phyloP scores from a whole-genome alignment of 2,329 filamentous ascomycete genomes.

The Onygena corvina region DNA sequence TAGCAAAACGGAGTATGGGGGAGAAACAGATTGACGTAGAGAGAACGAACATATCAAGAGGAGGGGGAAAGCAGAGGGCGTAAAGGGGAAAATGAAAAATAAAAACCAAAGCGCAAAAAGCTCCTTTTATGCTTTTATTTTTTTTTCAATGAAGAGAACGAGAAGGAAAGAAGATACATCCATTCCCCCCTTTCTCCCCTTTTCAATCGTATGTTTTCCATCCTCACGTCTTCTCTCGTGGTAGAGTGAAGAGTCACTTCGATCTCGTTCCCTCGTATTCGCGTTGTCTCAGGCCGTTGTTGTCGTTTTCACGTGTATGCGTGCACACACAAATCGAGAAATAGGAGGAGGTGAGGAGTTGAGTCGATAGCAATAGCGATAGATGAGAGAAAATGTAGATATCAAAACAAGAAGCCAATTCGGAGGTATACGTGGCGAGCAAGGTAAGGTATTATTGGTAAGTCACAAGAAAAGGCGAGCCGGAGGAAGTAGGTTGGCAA shows the following conservation, averaged over 20 bases:
- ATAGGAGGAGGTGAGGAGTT: background rate
- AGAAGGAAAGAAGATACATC: background rate
- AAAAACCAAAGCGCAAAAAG: background rate
- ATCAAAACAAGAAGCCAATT: conserved; percentile 1
- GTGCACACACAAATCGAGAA: background rate
- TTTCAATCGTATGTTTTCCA: background rate
- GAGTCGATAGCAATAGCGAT: conserved; percentile 3
- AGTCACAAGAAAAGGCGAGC: background rate
- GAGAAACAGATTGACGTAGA: background rate
- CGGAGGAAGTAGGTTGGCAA: background rate
- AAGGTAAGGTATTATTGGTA: background rate
- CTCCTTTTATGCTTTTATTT: background rate
- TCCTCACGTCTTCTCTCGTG: background rate
- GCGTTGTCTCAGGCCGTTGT: background rate
- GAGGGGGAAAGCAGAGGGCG: background rate
- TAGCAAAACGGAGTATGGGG: background rate
- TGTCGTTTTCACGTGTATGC: too few relatives aligned
- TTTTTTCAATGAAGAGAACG: background rate
- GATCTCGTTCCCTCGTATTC: background rate
- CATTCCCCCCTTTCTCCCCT: background rate
- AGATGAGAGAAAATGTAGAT: too few relatives aligned
- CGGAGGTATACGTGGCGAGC: background rate
- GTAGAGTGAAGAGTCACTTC: background rate
- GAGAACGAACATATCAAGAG: background rate
- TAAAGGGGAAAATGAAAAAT: background rate